These are phyloP conservation scores for Microdochium bolleyi DNA, from an alignment of 2,329 filamentous ascomycete genomes.

Conservation along the genomic window DNA sequence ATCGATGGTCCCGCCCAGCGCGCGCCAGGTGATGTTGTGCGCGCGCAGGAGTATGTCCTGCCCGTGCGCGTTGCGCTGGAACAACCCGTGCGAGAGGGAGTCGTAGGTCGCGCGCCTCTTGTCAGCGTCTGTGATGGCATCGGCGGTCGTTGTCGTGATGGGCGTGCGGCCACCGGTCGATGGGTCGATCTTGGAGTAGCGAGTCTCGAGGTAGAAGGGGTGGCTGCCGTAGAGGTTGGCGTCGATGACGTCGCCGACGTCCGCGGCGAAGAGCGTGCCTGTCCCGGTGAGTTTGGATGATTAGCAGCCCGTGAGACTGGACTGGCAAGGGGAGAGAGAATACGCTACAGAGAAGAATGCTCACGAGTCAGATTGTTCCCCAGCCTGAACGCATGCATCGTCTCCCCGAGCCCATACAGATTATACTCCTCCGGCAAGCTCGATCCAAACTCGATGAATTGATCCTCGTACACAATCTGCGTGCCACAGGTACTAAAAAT, in stretches of 20 bases:
- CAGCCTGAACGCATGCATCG: conserved; percentile 63
- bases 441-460: conserved; percentile 68
- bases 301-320: neutral
- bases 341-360: conserved; percentile 4
- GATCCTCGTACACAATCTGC: conserved; percentile 64
- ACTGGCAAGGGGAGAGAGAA: neutral
- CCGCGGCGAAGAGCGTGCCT: conserved; percentile 52
- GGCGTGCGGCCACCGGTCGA: conserved; percentile 40
- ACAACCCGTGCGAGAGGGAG: conserved; percentile 69
- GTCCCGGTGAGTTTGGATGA: neutral
- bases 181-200: conserved; percentile 56
- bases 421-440: conserved; percentile 64
- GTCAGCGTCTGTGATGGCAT: too few relatives aligned
- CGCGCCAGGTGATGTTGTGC: conserved; percentile 62
- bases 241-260: conserved; percentile 57
- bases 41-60: conserved; percentile 63
- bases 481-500: conserved; percentile 60
- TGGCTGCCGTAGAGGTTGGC: conserved; percentile 70
- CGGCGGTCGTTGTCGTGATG: conserved; percentile 40
- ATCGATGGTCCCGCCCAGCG: conserved; percentile 69
- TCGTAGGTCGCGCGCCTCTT: conserved; percentile 46
- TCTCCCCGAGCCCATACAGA: conserved; percentile 67
- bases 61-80: conserved; percentile 67
- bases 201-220: conserved; percentile 72
- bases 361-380: conserved; percentile 62